Percentiles rank a stretch among this genome's conserved stretches.
These are phyloP conservation scores for Pugionium cornutum DNA, from an alignment of 345 rosid genomes.

Conservation along the genomic window DNA sequence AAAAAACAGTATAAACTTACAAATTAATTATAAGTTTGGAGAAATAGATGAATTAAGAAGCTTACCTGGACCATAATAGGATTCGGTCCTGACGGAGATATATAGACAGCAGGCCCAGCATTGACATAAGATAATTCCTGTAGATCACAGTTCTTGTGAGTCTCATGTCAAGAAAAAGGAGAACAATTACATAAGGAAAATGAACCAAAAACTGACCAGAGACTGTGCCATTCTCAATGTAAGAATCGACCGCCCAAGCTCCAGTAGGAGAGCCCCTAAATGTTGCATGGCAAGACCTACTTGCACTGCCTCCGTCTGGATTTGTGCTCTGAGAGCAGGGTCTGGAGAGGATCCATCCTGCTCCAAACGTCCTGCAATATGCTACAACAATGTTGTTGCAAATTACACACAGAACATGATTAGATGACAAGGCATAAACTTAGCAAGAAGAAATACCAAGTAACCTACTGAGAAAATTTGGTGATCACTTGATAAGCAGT, in stretches of 20 bases:
- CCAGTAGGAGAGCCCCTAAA: conserved; percentile 84
- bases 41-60: conserved; percentile 12
- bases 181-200: not conserved
- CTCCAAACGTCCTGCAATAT: conserved; percentile 79
- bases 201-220: conserved; percentile 52
- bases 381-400: conserved; percentile 74
- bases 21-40: too few relatives aligned
- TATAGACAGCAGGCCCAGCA: conserved; percentile 94
- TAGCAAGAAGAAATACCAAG: not conserved
- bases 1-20: conserved; percentile 22
- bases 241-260: conserved; percentile 90
- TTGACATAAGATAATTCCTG: conserved; percentile 74
- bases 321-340: conserved; percentile 57
- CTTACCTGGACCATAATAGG: conserved; percentile 96
- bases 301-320: conserved; percentile 74
- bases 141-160: conserved; percentile 34
- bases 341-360: conserved; percentile 72
- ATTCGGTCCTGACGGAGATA: conserved; percentile 88
- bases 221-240: conserved; percentile 79
- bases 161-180: conserved; percentile 7
- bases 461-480: not conserved
- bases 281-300: conserved; percentile 82
- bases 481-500: not conserved
- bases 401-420: conserved; percentile 45
- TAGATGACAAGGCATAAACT: conserved; percentile 45